phyloP scores from a whole-genome alignment of 257 asterid genomes.

The Rauvolfia tetraphylla region DNA sequence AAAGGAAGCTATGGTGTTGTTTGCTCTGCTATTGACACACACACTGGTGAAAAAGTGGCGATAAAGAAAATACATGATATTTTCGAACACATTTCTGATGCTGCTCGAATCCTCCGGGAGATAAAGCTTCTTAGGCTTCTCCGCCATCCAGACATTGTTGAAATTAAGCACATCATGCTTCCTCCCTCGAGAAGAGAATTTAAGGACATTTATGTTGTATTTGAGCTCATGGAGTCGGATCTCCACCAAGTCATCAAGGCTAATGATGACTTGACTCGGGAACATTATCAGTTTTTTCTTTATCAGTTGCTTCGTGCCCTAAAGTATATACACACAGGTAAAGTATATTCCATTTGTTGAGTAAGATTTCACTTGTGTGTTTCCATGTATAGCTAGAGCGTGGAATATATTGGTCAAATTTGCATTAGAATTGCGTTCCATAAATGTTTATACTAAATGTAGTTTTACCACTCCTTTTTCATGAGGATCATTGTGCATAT shows the following conservation, averaged over 20 bases:
- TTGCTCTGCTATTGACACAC: slow-evolving; percentile 81
- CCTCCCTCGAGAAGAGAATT: slow-evolving; percentile 91
- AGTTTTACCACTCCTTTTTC: not conserved
- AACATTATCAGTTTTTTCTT: slow-evolving; percentile 82
- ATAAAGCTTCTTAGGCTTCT: slow-evolving; percentile 86
- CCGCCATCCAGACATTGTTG: slow-evolving; percentile 93
- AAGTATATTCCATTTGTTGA: not conserved
- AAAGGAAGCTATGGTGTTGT: slow-evolving; percentile 96
- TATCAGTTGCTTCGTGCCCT: slow-evolving; percentile 89
- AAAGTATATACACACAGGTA: slow-evolving; percentile 90
- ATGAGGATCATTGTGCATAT: too few species aligned
- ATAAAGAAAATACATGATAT: slow-evolving; percentile 84
- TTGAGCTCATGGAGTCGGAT: slow-evolving; percentile 95
- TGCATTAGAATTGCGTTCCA: not conserved
- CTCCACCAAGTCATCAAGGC: slow-evolving; percentile 97
- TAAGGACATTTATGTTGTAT: slow-evolving; percentile 85
- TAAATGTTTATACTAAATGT: not conserved
- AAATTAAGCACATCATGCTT: slow-evolving; percentile 84
- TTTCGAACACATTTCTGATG: slow-evolving; percentile 85
- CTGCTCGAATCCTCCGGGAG: slow-evolving; percentile 90
- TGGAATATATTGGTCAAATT: not conserved
- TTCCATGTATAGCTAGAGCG: not conserved
- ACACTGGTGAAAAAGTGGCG: slow-evolving; percentile 83
- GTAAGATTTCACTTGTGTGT: not conserved
- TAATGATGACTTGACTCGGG: slow-evolving; percentile 88